Evolutionary conservation across 1,139 yeast species (phyloP).

Genomic region (Hansenula lynferdii): DNA sequence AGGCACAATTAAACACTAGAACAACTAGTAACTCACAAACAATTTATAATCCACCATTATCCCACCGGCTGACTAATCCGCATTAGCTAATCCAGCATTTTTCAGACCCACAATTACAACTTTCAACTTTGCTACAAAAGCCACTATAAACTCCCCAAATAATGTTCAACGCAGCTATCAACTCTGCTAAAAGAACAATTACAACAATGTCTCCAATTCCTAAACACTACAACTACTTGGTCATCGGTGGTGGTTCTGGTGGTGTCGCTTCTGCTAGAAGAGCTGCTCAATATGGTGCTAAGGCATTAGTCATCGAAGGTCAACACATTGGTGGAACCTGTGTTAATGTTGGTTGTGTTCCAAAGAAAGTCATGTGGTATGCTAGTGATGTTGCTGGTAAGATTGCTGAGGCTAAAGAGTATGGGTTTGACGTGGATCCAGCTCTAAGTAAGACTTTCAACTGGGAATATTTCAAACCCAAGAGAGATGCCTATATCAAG

Average conservation of each 20-base stretch:
- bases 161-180: too few relatives aligned
- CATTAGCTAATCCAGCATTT: too few relatives aligned
- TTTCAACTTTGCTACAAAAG: constrained; percentile 1
- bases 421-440: constrained; percentile 65
- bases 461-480: constrained; percentile 76
- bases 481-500: constrained; percentile 86
- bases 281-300: constrained; percentile 92
- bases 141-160: constrained; percentile 1
- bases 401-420: constrained; percentile 68
- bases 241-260: constrained; percentile 98
- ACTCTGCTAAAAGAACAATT: constrained; percentile 5
- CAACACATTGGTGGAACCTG: constrained; percentile 93
- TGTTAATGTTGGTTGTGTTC: constrained; percentile 99
- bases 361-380: constrained; percentile 98
- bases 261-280: constrained; percentile 98
- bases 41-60: too few relatives aligned
- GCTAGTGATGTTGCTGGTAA: constrained; percentile 85
- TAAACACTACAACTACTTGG: constrained; percentile 81
- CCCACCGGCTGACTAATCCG: too few relatives aligned
- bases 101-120: too few relatives aligned
- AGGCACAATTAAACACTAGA: too few relatives aligned
- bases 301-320: constrained; percentile 77
- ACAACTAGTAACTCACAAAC: too few relatives aligned
- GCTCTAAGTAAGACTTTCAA: constrained; percentile 58
- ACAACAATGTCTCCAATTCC: constrained; percentile 22